Conservation (phyloP, 2,329 filamentous ascomycete genomes). For the Sarocladiaceae sp. region DNA sequence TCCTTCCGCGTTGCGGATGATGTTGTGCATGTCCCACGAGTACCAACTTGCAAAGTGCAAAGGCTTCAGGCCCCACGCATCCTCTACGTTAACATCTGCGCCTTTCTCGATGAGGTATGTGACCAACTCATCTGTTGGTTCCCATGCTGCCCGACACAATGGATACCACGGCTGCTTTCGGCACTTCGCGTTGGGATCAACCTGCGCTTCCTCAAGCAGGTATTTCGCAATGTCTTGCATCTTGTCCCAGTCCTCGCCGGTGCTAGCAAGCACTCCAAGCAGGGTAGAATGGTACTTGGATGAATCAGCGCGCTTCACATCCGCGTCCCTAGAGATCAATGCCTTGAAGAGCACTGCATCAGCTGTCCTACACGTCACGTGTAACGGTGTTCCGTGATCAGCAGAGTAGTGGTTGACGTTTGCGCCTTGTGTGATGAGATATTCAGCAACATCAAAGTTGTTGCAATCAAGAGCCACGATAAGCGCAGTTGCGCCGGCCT, state of each 20-base stretch:
- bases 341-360: not conserved
- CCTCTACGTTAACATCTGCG: not conserved
- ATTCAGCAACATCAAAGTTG: not conserved
- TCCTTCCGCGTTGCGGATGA: not conserved
- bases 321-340: not conserved
- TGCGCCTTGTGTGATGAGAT: not conserved
- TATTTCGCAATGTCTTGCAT: not conserved
- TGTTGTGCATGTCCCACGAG: constrained; percentile 5
- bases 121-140: not conserved
- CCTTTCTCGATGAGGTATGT: not conserved
- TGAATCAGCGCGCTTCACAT: not conserved
- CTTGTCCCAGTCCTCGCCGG: not conserved
- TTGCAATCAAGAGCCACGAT: not conserved
- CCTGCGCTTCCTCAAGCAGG: not conserved
- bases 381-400: constrained; percentile 14
- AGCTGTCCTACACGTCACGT: constrained; percentile 9
- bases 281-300: not conserved
- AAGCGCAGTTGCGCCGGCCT: not conserved
- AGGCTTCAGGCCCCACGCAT: not conserved
- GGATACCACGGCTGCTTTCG: not conserved
- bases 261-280: not conserved
- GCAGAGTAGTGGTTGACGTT: not conserved
- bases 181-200: constrained; percentile 3
- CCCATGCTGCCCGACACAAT: not conserved
- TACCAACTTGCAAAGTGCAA: not conserved